phyloP scores from a whole-genome alignment of 371 early-diverging fungal species.

The Neoconidiobolus thromboides region DNA sequence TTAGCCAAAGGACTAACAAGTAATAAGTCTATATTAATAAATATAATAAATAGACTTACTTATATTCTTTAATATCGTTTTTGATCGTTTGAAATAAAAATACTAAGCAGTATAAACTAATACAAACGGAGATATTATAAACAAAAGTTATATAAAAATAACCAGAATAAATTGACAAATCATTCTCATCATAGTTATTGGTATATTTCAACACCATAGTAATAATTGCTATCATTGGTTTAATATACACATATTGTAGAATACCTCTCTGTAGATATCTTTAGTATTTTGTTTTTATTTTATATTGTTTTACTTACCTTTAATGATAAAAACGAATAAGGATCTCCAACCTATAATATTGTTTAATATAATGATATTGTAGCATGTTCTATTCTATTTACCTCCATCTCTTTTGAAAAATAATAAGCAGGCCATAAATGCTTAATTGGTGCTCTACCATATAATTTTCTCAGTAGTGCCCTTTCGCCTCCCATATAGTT shows the following conservation, averaged over 20 bases:
- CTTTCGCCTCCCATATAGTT: slow-evolving; percentile 89
- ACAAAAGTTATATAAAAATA: slow-evolving; percentile 68
- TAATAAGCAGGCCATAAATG: slow-evolving; percentile 71
- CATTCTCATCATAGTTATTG: slow-evolving; percentile 63
- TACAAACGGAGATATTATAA: slow-evolving; percentile 72
- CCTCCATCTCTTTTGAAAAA: slow-evolving; percentile 57
- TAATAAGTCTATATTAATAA: not conserved
- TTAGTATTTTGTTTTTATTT: not conserved
- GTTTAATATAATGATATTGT: not conserved
- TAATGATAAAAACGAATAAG: slow-evolving; percentile 66
- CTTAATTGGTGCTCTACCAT: slow-evolving; percentile 48
- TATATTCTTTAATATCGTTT: slow-evolving; percentile 54
- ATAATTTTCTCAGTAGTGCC: slow-evolving; percentile 51
- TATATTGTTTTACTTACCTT: slow-evolving; percentile 16
- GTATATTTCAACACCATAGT: slow-evolving; percentile 62
- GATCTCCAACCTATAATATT: slow-evolving; percentile 49
- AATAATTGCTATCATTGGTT: slow-evolving; percentile 57
- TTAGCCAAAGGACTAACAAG: slow-evolving; percentile 65
- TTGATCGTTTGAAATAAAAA: slow-evolving; percentile 75
- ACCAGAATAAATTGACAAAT: slow-evolving; percentile 39
- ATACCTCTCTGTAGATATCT: slow-evolving; percentile 38
- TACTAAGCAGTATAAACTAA: slow-evolving; percentile 69
- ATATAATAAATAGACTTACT: slow-evolving; percentile 20
- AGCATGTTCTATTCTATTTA: slow-evolving; percentile 8
- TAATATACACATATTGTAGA: slow-evolving; percentile 80